Evolutionary conservation across 2,329 filamentous ascomycete genomes (phyloP).

Genomic region (Myriosclerotinia curreyana): DNA sequence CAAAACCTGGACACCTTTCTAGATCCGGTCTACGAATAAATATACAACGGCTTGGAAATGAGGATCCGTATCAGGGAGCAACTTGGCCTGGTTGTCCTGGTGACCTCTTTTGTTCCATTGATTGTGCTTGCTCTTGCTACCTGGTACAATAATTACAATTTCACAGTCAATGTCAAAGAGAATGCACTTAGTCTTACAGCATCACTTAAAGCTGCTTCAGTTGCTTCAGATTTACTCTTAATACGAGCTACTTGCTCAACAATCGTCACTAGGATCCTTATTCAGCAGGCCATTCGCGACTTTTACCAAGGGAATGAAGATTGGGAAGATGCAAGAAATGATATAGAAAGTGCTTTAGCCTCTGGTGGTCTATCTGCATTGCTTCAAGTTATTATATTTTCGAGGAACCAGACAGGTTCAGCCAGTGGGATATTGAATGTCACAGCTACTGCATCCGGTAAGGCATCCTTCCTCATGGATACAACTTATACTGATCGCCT

Average conservation of each 20-base stretch:
- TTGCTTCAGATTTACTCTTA: slow-evolving; percentile 74
- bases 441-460: slow-evolving; percentile 48
- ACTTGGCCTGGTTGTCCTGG: slow-evolving; percentile 73
- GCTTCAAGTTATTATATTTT: slow-evolving; percentile 71
- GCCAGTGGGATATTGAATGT: slow-evolving; percentile 59
- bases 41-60: slow-evolving; percentile 49
- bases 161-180: slow-evolving; percentile 55
- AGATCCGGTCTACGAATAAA: neutral
- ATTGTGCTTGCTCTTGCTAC: slow-evolving; percentile 78
- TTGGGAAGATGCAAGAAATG: slow-evolving; percentile 59
- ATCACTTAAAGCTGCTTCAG: slow-evolving; percentile 79
- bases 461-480: neutral
- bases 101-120: slow-evolving; percentile 71
- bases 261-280: slow-evolving; percentile 63
- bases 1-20: slow-evolving; percentile 13
- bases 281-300: slow-evolving; percentile 51
- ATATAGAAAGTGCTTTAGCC: slow-evolving; percentile 67
- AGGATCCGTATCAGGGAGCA: slow-evolving; percentile 85
- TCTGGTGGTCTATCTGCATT: slow-evolving; percentile 53
- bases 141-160: slow-evolving; percentile 58
- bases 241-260: slow-evolving; percentile 72
- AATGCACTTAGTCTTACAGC: slow-evolving; percentile 72
- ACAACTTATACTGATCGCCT: slow-evolving; percentile 10
- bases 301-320: slow-evolving; percentile 60
- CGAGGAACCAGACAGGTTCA: slow-evolving; percentile 60